Conservation (phyloP, 1,139 yeast genomes). For the Pichia sp. region DNA sequence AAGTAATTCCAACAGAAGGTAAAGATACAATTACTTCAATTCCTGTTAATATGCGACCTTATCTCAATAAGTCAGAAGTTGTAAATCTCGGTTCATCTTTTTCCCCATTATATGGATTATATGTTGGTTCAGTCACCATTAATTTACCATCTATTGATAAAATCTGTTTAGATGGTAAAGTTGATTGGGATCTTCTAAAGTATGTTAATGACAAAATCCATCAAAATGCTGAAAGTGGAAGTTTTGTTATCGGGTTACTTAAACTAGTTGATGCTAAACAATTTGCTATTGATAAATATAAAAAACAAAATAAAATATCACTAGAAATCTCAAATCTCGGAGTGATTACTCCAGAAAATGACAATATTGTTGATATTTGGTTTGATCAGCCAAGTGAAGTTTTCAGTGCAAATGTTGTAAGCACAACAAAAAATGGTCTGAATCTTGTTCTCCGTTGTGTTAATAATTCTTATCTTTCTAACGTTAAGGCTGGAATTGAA, state of each 20-base stretch:
- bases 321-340: slow-evolving; percentile 11
- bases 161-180: slow-evolving; percentile 2
- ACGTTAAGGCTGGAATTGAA: not conserved
- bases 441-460: slow-evolving; percentile 1
- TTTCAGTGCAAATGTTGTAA: slow-evolving; percentile 4
- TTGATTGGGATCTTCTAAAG: slow-evolving; percentile 8
- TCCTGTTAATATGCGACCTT: slow-evolving; percentile 18
- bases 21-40: slow-evolving; percentile 9
- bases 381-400: slow-evolving; percentile 10
- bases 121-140: slow-evolving; percentile 4
- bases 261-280: not conserved
- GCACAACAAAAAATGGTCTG: slow-evolving; percentile 1
- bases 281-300: not conserved
- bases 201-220: slow-evolving; percentile 6
- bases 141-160: slow-evolving; percentile 10
- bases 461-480: not conserved
- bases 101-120: slow-evolving; percentile 12
- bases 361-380: slow-evolving; percentile 7
- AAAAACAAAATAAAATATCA: not conserved
- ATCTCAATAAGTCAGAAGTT: slow-evolving; percentile 3
- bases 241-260: slow-evolving; percentile 1
- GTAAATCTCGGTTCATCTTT: slow-evolving; percentile 1
- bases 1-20: slow-evolving; percentile 1
- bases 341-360: not conserved
- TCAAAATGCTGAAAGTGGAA: not conserved